Evolutionary conservation across 108 stramenopile genomes (phyloP).

Genomic region (Conticribra weissflogii): DNA sequence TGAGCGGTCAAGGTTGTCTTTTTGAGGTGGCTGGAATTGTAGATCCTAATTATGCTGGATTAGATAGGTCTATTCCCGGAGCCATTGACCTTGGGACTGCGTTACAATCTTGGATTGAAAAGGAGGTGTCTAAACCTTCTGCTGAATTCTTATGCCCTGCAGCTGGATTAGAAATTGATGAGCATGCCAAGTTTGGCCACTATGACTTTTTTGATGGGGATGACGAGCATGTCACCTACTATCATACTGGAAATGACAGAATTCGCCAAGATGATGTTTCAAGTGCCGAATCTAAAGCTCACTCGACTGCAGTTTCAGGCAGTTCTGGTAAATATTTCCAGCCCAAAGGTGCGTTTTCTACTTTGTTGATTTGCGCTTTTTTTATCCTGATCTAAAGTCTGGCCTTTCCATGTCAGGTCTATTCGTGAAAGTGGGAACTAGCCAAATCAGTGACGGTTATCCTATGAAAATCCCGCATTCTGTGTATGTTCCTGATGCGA

Average conservation of each 20-base stretch:
- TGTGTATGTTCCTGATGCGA: slow-evolving; percentile 46
- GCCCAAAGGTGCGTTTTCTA: slow-evolving; percentile 24
- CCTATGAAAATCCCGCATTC: slow-evolving; percentile 25
- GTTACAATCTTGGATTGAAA: slow-evolving; percentile 41
- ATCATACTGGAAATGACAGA: slow-evolving; percentile 52
- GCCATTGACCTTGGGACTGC: slow-evolving; percentile 53
- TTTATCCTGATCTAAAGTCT: not conserved
- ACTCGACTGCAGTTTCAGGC: slow-evolving; percentile 37
- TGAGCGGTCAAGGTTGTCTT: slow-evolving; percentile 48
- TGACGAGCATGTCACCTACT: slow-evolving; percentile 36
- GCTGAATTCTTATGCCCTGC: slow-evolving; percentile 54
- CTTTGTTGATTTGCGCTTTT: not conserved
- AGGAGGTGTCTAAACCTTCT: slow-evolving; percentile 29
- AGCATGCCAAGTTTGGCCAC: slow-evolving; percentile 40
- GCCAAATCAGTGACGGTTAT: slow-evolving; percentile 41
- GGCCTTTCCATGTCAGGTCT: slow-evolving; percentile 5
- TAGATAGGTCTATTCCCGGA: slow-evolving; percentile 29
- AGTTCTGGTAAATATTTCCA: slow-evolving; percentile 50
- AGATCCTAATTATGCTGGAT: slow-evolving; percentile 54
- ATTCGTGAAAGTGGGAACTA: slow-evolving; percentile 28
- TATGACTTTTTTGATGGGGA: slow-evolving; percentile 43
- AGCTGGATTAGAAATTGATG: slow-evolving; percentile 23
- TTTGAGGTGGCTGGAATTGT: slow-evolving; percentile 49
- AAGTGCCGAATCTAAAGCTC: slow-evolving; percentile 8
- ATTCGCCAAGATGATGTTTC: slow-evolving; percentile 49